phyloP scores from a whole-genome alignment of 31 red algal species.

The Endocladia muricata region DNA sequence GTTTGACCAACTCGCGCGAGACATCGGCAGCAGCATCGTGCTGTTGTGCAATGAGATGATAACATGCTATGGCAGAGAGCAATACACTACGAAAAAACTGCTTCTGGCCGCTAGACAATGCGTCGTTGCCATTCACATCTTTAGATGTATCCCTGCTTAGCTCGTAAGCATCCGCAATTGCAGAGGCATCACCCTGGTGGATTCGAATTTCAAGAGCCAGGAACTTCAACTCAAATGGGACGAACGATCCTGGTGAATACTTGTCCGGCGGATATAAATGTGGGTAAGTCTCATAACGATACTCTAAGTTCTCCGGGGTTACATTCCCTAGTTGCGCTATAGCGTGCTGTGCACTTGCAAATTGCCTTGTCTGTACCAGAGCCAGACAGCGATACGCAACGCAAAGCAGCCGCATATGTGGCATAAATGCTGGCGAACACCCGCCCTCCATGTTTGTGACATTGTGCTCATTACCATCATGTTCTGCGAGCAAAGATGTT shows the following conservation, averaged over 20 bases:
- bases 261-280: background rate
- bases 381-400: slow-evolving; percentile 26
- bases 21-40: slow-evolving; percentile 59
- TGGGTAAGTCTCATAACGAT: slow-evolving; percentile 42
- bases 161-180: slow-evolving; percentile 35
- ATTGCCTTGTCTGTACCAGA: slow-evolving; percentile 56
- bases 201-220: slow-evolving; percentile 44
- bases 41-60: slow-evolving; percentile 43
- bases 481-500: slow-evolving; percentile 16
- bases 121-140: background rate
- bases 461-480: slow-evolving; percentile 8
- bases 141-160: too few species aligned
- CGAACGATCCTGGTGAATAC: slow-evolving; percentile 8
- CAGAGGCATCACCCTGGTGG: slow-evolving; percentile 25
- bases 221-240: slow-evolving; percentile 59
- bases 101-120: background rate
- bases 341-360: slow-evolving; percentile 38
- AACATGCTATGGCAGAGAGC: slow-evolving; percentile 18
- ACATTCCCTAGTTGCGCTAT: slow-evolving; percentile 20
- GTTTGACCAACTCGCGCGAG: slow-evolving; percentile 17
- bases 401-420: slow-evolving; percentile 25
- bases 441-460: too few species aligned
- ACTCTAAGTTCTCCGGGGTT: slow-evolving; percentile 15
- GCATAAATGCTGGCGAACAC: too few species aligned
- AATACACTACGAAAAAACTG: background rate